phyloP scores from a whole-genome alignment of 441 rosid species.

The Euphorbia schlechtendalii region DNA sequence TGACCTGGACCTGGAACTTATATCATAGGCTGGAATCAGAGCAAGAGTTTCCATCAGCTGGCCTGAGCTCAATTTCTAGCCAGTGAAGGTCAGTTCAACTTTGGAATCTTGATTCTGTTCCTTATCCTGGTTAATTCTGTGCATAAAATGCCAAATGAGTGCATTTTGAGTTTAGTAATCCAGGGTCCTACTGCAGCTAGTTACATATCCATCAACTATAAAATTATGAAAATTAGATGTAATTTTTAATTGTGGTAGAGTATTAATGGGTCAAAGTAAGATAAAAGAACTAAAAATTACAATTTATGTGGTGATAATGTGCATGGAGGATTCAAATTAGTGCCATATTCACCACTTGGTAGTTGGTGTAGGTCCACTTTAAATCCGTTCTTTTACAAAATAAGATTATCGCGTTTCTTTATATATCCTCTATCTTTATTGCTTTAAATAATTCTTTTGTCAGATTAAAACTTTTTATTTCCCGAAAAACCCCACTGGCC shows the following conservation, averaged over 20 bases:
- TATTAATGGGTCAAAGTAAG: not conserved
- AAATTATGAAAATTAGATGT: not conserved
- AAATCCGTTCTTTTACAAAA: not conserved
- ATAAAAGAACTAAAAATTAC: constrained; percentile 7
- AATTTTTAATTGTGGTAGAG: constrained; percentile 7
- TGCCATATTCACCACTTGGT: not conserved
- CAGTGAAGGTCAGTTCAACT: constrained; percentile 4
- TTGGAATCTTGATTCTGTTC: not conserved
- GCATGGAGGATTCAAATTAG: not conserved
- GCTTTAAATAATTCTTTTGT: no score
- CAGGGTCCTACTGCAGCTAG: not conserved
- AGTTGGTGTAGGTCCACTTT: constrained; percentile 9
- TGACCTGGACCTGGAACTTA: not conserved
- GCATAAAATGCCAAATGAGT: not conserved
- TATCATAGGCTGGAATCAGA: constrained; percentile 6
- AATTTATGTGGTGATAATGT: constrained; percentile 20
- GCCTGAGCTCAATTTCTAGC: not conserved
- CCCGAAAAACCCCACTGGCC: no score
- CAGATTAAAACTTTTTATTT: no score
- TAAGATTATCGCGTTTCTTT: not conserved
- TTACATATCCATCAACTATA: not conserved
- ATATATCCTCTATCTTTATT: not conserved
- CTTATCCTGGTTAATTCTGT: constrained; percentile 8
- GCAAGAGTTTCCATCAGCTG: constrained; percentile 3
- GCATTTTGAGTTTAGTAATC: not conserved